Evolutionary conservation across 371 early-diverging fungal species (phyloP).

Genomic region (Mucor irregularis): DNA sequence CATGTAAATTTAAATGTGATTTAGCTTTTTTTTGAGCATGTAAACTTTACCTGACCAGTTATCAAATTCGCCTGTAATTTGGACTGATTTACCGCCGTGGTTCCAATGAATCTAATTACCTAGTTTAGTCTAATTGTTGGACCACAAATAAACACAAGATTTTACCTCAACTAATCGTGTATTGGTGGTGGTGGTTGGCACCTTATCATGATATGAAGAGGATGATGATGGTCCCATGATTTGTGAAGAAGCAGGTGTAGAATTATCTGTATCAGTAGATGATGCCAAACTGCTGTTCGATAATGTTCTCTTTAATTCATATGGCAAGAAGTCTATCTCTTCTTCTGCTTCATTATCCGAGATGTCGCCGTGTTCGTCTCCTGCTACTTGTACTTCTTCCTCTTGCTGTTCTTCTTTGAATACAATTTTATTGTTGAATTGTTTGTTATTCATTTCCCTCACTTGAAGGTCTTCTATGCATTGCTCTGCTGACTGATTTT

Average conservation of each 20-base stretch:
- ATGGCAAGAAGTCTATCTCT: neutral
- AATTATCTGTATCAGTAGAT: constrained; percentile 6
- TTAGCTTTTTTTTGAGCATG: too few relatives aligned
- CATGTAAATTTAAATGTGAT: neutral
- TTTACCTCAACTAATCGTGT: neutral
- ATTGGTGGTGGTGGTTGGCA: neutral
- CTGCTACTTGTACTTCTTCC: constrained; percentile 1
- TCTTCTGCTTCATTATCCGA: too few relatives aligned
- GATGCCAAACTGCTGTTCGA: constrained; percentile 13
- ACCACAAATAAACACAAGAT: neutral
- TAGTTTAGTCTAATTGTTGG: too few relatives aligned
- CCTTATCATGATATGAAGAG: neutral
- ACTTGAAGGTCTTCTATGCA: too few relatives aligned
- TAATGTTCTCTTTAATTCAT: neutral
- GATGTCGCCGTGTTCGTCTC: too few relatives aligned
- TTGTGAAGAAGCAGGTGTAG: constrained; percentile 7
- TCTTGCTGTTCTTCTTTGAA: neutral
- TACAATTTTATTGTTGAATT: too few relatives aligned
- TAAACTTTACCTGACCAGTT: constrained; percentile 50
- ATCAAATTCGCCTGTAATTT: constrained; percentile 56
- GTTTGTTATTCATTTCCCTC: neutral
- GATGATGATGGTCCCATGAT: neutral
- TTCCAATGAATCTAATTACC: constrained; percentile 53
- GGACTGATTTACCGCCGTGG: constrained; percentile 50
- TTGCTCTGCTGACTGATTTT: too few relatives aligned